A percentile compares a stretch with the other conserved stretches of the same genome.
These are phyloP conservation scores for Boletus rex-veris DNA, from an alignment of 768 basidiomycete genomes.

Conservation along the genomic window DNA sequence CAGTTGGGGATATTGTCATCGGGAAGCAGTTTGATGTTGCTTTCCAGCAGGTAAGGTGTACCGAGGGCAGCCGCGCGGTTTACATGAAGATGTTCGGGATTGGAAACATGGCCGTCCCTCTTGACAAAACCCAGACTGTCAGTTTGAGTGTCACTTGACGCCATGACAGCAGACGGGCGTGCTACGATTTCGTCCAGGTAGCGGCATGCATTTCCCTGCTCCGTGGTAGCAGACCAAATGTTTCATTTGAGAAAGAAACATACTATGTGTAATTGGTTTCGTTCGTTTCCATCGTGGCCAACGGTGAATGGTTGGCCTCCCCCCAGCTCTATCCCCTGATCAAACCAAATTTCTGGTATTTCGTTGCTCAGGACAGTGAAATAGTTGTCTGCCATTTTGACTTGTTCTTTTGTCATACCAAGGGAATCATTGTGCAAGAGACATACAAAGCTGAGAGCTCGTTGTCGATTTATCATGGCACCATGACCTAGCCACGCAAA, in stretches of 20 bases:
- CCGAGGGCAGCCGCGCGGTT: conserved; percentile 41
- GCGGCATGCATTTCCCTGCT: conserved; percentile 43
- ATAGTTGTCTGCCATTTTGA: conserved; percentile 70
- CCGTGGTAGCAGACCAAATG: neutral
- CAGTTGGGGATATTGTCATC: conserved; percentile 21
- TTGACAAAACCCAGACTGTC: conserved; percentile 8
- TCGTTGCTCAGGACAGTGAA: conserved; percentile 56
- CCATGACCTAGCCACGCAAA: conserved; percentile 71
- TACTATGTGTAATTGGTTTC: conserved; percentile 60
- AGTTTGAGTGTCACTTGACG: neutral
- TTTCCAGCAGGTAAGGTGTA: conserved; percentile 49
- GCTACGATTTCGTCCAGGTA: conserved; percentile 39
- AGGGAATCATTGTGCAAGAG: conserved; percentile 39
- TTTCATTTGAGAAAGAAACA: conserved; percentile 23
- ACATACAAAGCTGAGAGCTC: conserved; percentile 45
- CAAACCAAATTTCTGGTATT: conserved; percentile 60
- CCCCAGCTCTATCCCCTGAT: conserved; percentile 56
- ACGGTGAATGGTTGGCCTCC: conserved; percentile 63
- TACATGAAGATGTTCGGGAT: conserved; percentile 2
- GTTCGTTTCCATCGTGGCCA: conserved; percentile 51
- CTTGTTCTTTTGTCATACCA: conserved; percentile 45
- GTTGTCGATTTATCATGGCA: conserved; percentile 45
- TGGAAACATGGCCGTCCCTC: neutral
- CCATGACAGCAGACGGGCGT: neutral
- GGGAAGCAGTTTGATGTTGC: conserved; percentile 47